Conservation (phyloP, 352 stramenopile genomes). For the Globisporangium viniferum region DNA sequence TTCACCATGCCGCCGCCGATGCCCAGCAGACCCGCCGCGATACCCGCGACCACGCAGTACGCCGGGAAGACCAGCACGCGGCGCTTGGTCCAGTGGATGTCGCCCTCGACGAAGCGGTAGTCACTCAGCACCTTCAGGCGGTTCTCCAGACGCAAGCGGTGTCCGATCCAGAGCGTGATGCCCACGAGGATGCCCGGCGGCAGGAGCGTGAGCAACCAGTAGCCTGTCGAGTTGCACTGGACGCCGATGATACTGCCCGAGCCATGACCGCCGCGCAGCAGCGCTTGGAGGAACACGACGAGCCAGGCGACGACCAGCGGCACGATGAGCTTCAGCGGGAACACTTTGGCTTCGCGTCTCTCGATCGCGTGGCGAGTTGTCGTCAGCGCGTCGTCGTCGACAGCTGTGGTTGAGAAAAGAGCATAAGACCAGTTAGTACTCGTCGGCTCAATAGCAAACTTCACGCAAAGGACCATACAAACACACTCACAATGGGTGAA, state of each 20-base stretch:
- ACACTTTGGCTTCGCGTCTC: conserved; percentile 39
- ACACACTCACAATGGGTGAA: conserved; percentile 21
- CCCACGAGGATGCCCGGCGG: conserved; percentile 75
- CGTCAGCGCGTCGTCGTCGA: conserved; percentile 36
- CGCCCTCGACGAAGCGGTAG: conserved; percentile 87
- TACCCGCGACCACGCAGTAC: conserved; percentile 91
- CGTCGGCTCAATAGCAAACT: neutral
- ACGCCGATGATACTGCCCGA: conserved; percentile 86
- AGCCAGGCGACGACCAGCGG: conserved; percentile 68
- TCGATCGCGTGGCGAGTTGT: conserved; percentile 45
- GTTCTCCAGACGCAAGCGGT: conserved; percentile 63
- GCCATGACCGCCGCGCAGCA: conserved; percentile 74
- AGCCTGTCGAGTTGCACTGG: conserved; percentile 87
- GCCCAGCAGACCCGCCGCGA: conserved; percentile 94
- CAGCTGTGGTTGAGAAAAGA: conserved; percentile 1
- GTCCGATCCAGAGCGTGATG: conserved; percentile 54
- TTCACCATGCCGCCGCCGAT: conserved; percentile 97
- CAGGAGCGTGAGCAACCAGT: conserved; percentile 91
- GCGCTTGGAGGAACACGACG: conserved; percentile 62
- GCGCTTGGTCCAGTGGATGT: conserved; percentile 92
- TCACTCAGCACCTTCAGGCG: conserved; percentile 63
- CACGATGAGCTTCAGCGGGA: conserved; percentile 56
- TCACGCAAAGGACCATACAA: neutral
- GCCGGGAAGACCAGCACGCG: conserved; percentile 90
- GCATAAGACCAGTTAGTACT: neutral